Evolutionary conservation across 1,284 basidiomycete genomes (phyloP).

Genomic region (Schizophyllum commune): DNA sequence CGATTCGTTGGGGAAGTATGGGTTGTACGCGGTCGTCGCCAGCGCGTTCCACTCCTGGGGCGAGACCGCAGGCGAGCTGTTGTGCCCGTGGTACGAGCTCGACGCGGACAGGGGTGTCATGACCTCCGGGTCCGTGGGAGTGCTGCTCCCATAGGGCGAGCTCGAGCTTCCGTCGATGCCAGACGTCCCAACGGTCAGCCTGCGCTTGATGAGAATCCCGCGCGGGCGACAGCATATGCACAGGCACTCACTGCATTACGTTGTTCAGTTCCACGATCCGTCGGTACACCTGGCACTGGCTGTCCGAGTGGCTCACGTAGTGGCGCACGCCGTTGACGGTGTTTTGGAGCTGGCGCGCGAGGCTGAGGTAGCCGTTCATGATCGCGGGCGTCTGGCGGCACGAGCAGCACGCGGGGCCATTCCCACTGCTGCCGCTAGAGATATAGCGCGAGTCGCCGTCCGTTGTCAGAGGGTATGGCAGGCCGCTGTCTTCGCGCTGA

Average conservation of each 20-base stretch:
- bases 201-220: conserved; percentile 3
- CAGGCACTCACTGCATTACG: conserved; percentile 52
- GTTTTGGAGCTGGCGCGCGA: conserved; percentile 57
- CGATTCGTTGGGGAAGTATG: conserved; percentile 52
- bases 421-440: neutral
- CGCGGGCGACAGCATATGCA: neutral
- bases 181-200: conserved; percentile 7
- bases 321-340: conserved; percentile 51
- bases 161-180: conserved; percentile 41
- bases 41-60: conserved; percentile 58
- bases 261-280: conserved; percentile 55
- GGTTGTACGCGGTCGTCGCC: conserved; percentile 49
- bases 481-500: conserved; percentile 32
- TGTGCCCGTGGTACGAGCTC: conserved; percentile 35
- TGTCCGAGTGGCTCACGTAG: conserved; percentile 49
- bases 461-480: conserved; percentile 21
- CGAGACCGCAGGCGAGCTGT: conserved; percentile 25
- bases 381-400: conserved; percentile 59
- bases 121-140: conserved; percentile 58
- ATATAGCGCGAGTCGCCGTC: conserved; percentile 20
- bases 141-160: conserved; percentile 33
- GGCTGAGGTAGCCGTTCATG: conserved; percentile 46
- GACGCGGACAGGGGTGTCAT: conserved; percentile 62
- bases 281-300: conserved; percentile 50
- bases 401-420: conserved; percentile 37